A percentile compares a stretch with the other conserved stretches of the same genome.
These are phyloP conservation scores for Coprinopsis cinerea DNA, from an alignment of 768 basidiomycete genomes.

Conservation along the genomic window DNA sequence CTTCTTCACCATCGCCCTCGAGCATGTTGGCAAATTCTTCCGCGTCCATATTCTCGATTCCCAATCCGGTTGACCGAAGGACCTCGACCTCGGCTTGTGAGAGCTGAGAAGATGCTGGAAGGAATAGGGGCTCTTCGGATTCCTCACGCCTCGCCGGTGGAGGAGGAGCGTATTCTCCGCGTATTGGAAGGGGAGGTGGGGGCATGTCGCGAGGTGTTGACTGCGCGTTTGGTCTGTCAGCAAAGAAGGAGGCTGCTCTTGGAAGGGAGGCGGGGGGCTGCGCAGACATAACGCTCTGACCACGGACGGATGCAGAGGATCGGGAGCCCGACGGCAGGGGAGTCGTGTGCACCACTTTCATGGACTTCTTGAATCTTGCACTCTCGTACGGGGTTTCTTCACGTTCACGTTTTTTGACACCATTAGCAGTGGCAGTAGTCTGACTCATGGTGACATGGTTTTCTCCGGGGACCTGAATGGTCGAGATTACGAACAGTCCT, in stretches of 20 bases:
- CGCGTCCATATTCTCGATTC: conserved; percentile 58
- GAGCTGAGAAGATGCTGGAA: conserved; percentile 53
- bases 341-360: conserved; percentile 41
- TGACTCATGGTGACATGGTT: conserved; percentile 21
- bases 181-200: conserved; percentile 8
- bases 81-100: conserved; percentile 48
- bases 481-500: conserved; percentile 73
- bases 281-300: conserved; percentile 13
- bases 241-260: conserved; percentile 5
- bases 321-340: conserved; percentile 1
- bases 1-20: conserved; percentile 56
- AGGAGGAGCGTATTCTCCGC: not conserved
- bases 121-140: conserved; percentile 35
- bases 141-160: conserved; percentile 15
- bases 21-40: conserved; percentile 58
- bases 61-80: conserved; percentile 57
- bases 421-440: conserved; percentile 15
- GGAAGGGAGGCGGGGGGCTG: conserved; percentile 29
- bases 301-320: not conserved
- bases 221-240: conserved; percentile 4
- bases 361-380: conserved; percentile 43
- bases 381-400: conserved; percentile 35
- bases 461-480: conserved; percentile 51
- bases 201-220: conserved; percentile 15
- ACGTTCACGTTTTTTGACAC: conserved; percentile 40